A percentile compares a stretch with the other conserved stretches of the same genome.
These are phyloP conservation scores for Debaryomyces sp. DNA, from an alignment of 1,139 yeast genomes.

Conservation along the genomic window DNA sequence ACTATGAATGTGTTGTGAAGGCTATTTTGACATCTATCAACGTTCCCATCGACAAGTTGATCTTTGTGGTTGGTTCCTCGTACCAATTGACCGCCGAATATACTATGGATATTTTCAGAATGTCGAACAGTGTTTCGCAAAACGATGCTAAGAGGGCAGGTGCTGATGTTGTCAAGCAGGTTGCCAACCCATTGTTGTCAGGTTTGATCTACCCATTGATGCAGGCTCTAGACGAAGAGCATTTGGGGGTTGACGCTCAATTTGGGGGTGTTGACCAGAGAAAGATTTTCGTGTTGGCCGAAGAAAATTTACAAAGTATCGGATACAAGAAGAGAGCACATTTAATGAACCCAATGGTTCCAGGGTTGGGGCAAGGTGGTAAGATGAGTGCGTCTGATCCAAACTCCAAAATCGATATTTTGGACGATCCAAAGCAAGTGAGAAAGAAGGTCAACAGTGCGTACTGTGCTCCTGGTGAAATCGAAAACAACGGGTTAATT, in stretches of 20 bases:
- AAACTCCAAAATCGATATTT: slow-evolving; percentile 89
- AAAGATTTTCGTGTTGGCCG: slow-evolving; percentile 95
- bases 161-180: slow-evolving; percentile 99
- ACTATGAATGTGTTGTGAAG: slow-evolving; percentile 82
- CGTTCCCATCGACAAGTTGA: slow-evolving; percentile 87
- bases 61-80: slow-evolving; percentile 83
- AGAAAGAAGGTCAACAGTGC: slow-evolving; percentile 92
- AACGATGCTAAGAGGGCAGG: slow-evolving; percentile 99
- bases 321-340: slow-evolving; percentile 98
- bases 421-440: slow-evolving; percentile 86
- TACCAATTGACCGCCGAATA: slow-evolving; percentile 80
- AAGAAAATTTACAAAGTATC: slow-evolving; percentile 81
- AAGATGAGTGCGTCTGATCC: slow-evolving; percentile 99
- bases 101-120: slow-evolving; percentile 84
- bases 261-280: slow-evolving; percentile 99
- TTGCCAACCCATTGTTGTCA: slow-evolving; percentile 86
- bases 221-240: slow-evolving; percentile 98
- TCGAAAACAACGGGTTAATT: slow-evolving; percentile 87
- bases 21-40: slow-evolving; percentile 82
- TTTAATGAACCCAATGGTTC: slow-evolving; percentile 98
- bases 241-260: slow-evolving; percentile 87
- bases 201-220: slow-evolving; percentile 96
- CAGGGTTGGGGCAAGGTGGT: slow-evolving; percentile 95
- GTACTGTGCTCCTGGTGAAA: slow-evolving; percentile 93
- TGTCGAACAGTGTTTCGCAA: slow-evolving; percentile 83